A percentile compares a stretch with the other conserved stretches of the same genome.
phyloP scores from a whole-genome alignment of 352 stramenopile species.

The Phytophthora cajani region DNA sequence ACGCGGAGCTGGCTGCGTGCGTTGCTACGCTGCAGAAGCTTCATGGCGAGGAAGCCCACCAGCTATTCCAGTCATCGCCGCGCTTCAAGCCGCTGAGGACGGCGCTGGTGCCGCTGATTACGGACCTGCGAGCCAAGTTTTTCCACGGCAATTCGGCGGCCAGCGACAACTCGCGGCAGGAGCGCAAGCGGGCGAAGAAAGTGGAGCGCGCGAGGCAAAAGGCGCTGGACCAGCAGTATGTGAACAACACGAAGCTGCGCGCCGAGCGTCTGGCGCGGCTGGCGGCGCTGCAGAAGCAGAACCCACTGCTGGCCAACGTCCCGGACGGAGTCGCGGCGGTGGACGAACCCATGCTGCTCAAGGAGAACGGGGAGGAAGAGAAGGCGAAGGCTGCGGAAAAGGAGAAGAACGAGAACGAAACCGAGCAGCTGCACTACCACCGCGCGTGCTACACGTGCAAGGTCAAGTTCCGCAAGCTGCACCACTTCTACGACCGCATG shows the following conservation, averaged over 20 bases:
- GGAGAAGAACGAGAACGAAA: conserved; percentile 20
- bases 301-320: conserved; percentile 68
- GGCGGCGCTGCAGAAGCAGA: conserved; percentile 57
- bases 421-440: conserved; percentile 81
- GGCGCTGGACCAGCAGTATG: conserved; percentile 76
- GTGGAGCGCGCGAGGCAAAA: conserved; percentile 70
- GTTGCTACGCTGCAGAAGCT: conserved; percentile 64
- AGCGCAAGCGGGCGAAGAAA: conserved; percentile 74
- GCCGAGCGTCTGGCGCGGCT: conserved; percentile 65
- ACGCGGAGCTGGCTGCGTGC: conserved; percentile 64
- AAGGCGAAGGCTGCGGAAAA: not conserved
- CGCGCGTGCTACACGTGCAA: conserved; percentile 96
- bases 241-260: conserved; percentile 84
- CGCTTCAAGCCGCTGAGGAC: conserved; percentile 73
- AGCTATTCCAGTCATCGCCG: conserved; percentile 50
- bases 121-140: conserved; percentile 67
- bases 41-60: conserved; percentile 50
- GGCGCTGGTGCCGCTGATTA: conserved; percentile 63
- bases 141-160: conserved; percentile 64
- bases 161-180: conserved; percentile 52
- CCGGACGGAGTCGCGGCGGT: conserved; percentile 54
- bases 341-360: conserved; percentile 42
- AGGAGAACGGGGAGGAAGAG: conserved; percentile 15
- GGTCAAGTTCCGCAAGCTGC: conserved; percentile 89
- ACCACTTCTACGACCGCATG: conserved; percentile 96